Evolutionary conservation across 768 basidiomycete genomes (phyloP).

Genomic region (Rhodotorula toruloides): DNA sequence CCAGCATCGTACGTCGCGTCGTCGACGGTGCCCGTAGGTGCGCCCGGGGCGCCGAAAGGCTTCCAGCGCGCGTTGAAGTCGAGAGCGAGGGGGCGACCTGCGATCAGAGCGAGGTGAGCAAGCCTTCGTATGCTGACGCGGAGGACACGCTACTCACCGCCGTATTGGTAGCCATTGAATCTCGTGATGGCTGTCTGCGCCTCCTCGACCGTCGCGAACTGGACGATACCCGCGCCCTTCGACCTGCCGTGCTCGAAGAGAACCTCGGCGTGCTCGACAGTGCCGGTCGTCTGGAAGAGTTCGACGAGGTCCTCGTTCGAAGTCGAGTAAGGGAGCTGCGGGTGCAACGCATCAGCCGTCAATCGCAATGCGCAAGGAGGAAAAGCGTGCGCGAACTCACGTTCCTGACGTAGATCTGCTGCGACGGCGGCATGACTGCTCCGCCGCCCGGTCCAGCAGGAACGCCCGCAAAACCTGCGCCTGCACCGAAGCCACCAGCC

Average conservation of each 20-base stretch:
- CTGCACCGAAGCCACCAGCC: slow-evolving; percentile 47
- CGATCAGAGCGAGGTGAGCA: not conserved
- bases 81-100: slow-evolving; percentile 15
- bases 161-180: slow-evolving; percentile 2
- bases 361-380: not conserved
- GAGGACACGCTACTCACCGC: not conserved
- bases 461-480: slow-evolving; percentile 41
- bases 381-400: slow-evolving; percentile 55
- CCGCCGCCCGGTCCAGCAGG: not conserved
- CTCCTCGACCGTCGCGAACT: slow-evolving; percentile 78
- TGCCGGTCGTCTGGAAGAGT: slow-evolving; percentile 89
- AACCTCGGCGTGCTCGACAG: slow-evolving; percentile 90
- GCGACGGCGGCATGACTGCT: slow-evolving; percentile 46
- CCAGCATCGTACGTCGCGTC: too few relatives aligned
- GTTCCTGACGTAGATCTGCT: slow-evolving; percentile 98
- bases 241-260: slow-evolving; percentile 85
- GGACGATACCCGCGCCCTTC: slow-evolving; percentile 92
- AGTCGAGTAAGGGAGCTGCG: slow-evolving; percentile 93
- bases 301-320: slow-evolving; percentile 98
- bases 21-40: too few relatives aligned
- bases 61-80: slow-evolving; percentile 34
- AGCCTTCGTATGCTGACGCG: not conserved
- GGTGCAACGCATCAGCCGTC: not conserved
- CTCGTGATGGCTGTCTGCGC: slow-evolving; percentile 62
- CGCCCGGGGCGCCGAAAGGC: too few relatives aligned